Base-by-base conservation (phyloP, 257 asterid genomes). In the Primulina huaijiensis region DNA sequence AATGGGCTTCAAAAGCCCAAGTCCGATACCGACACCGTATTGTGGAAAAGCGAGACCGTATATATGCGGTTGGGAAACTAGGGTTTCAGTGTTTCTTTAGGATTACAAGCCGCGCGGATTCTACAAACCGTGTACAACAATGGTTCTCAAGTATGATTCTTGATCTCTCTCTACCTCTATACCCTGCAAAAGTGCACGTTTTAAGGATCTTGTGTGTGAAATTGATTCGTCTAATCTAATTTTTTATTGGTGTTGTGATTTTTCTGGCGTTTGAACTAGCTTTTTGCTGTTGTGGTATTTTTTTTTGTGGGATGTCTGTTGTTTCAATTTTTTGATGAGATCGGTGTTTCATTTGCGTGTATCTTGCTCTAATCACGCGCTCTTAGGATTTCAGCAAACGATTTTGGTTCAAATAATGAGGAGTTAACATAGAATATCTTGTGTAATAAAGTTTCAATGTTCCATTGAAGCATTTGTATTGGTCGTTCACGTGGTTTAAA, bases 121-220 rank as follows among this genome's bases (percentile, higher is more conserved):
- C 21, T 38, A 9, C 43, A 68, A 55, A 4, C 58, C 27, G 14
- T 16, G 30, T 6, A 11, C 74, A 77, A 68, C 84, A 73, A 86
- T 86, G 92, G 92, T 86, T 78, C 89, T 86, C 79, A 86, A 86
- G 92, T 87, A 80, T 71, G 74, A 31, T 50, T 23, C 30, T 52
- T 52, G 11, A 8, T 58, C 33, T 25, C 4, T 23, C n/a, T 30
- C 55, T 19, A 34, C 0, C 14, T 4, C 10, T 2, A 20, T 4
- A 2, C 8, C 8, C 5, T 16, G 20, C 0, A 43, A 14, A 2
- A 38, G 2, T 31, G 0, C n/a, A 23, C 2, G 2, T 20, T 12
- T 19, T 5, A 19, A 0, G 50, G 52, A 9, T 8, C 21, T 29
- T 20, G 67, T 6, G 23, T n/a, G 25, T 19, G 21, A 2, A 6